These are phyloP conservation scores for Botrytis hyacinthi DNA, from an alignment of 2,329 filamentous ascomycete genomes.

Conservation along the genomic window DNA sequence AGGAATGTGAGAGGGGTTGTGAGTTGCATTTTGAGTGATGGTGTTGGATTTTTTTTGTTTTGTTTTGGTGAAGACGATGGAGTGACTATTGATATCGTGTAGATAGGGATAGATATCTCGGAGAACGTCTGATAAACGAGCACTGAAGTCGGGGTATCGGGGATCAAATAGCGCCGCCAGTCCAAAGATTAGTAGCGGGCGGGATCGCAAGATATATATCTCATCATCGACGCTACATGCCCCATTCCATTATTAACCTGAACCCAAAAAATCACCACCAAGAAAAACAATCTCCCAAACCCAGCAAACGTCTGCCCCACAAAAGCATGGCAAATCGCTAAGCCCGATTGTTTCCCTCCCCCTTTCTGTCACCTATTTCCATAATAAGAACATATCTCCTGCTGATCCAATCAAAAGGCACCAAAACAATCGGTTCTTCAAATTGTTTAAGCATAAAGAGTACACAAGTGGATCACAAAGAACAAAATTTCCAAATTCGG, in stretches of 20 bases:
- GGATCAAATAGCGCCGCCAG: not conserved
- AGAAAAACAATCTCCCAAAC: not conserved
- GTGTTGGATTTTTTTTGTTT: not conserved
- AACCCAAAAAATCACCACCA: not conserved
- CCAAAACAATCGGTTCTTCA: not conserved
- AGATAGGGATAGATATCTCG: not conserved
- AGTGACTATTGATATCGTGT: not conserved
- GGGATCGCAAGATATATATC: conserved; percentile 1
- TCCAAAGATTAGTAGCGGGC: not conserved
- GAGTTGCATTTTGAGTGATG: not conserved
- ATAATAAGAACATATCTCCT: not conserved
- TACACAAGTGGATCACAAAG: not conserved
- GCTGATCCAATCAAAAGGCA: not conserved
- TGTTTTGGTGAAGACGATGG: not conserved
- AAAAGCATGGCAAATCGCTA: not conserved
- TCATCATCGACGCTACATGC: not conserved
- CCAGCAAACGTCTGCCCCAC: not conserved
- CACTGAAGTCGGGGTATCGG: not conserved
- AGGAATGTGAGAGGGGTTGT: not conserved
- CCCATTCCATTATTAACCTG: not conserved
- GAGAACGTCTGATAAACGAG: not conserved
- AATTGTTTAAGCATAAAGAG: not conserved
- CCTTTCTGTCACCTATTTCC: not conserved
- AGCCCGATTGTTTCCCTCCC: not conserved
- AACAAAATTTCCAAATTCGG: not conserved